Conservation (phyloP, 257 asterid species). For the Leonotis leonurus region DNA sequence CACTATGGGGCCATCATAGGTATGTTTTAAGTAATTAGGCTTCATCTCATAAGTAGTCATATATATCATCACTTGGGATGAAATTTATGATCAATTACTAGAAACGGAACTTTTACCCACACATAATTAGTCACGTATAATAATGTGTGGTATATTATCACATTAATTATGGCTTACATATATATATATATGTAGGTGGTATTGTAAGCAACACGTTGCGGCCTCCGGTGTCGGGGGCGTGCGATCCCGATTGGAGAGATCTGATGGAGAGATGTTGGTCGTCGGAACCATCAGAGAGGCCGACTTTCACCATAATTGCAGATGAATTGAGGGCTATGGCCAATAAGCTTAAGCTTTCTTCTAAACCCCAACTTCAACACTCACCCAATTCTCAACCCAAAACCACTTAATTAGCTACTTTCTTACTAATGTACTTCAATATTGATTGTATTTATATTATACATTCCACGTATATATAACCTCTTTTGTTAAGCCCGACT, state of each 20-base stretch:
- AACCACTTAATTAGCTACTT: not conserved
- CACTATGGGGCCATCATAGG: conserved; percentile 97
- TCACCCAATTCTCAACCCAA: conserved; percentile 39
- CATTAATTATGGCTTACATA: no score
- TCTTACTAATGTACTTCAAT: no score
- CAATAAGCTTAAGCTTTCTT: conserved; percentile 42
- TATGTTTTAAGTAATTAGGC: conserved; percentile 2
- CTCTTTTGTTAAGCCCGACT: no score
- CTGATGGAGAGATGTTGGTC: conserved; percentile 98
- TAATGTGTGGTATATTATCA: no score
- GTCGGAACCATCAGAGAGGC: conserved; percentile 81
- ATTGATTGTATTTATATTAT: no score
- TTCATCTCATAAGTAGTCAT: no score
- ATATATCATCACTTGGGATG: no score
- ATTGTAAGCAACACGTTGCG: conserved; percentile 91
- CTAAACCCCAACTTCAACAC: conserved; percentile 55
- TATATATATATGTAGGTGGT: conserved; percentile 83
- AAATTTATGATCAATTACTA: no score
- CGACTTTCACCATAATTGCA: conserved; percentile 69
- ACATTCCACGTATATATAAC: no score
- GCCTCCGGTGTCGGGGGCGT: conserved; percentile 70
- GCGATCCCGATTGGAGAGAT: conserved; percentile 68
- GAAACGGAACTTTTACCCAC: no score
- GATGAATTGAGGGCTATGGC: conserved; percentile 71
- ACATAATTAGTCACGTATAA: no score